Percentiles rank a stretch among this genome's conserved stretches.
Conservation (phyloP, 1,284 basidiomycete species). For the Pterula multifida region DNA sequence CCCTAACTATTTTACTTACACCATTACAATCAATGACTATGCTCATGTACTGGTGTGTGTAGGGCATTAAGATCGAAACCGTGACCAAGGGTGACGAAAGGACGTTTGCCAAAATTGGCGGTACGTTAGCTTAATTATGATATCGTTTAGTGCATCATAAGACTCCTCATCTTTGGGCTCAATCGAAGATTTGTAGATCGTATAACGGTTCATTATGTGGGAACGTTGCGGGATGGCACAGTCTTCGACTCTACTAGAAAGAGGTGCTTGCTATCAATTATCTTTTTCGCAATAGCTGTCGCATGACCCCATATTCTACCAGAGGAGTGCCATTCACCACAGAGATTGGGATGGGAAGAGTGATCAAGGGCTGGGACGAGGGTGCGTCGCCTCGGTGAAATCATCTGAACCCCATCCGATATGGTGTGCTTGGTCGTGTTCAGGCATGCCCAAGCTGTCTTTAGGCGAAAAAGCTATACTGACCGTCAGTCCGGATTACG, state of each 20-base stretch:
- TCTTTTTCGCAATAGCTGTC: constrained; percentile 1
- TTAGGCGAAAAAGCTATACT: constrained; percentile 68
- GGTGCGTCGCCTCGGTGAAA: constrained; percentile 33
- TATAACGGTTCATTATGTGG: constrained; percentile 24
- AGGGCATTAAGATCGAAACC: constrained; percentile 37
- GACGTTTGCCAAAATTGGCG: constrained; percentile 37
- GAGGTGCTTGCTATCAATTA: constrained; percentile 9
- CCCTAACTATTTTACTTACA: neutral
- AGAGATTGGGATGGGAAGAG: constrained; percentile 67
- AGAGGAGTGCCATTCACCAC: constrained; percentile 59
- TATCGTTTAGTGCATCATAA: no score
- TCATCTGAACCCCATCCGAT: constrained; percentile 5
- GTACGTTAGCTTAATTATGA: no score
- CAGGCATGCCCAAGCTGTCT: constrained; percentile 68
- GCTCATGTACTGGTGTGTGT: constrained; percentile 17
- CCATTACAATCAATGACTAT: neutral
- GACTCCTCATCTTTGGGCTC: no score
- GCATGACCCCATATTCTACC: constrained; percentile 18
- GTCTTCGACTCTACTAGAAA: constrained; percentile 14
- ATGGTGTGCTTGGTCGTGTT: constrained; percentile 14
- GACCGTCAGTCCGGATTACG: constrained; percentile 56
- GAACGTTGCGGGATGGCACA: constrained; percentile 17
- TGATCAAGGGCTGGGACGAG: constrained; percentile 89
- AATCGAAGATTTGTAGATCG: constrained; percentile 31
- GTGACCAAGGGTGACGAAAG: constrained; percentile 30